phyloP scores from a whole-genome alignment of 1,284 basidiomycete genomes.

The Cerioporus squamosus region DNA sequence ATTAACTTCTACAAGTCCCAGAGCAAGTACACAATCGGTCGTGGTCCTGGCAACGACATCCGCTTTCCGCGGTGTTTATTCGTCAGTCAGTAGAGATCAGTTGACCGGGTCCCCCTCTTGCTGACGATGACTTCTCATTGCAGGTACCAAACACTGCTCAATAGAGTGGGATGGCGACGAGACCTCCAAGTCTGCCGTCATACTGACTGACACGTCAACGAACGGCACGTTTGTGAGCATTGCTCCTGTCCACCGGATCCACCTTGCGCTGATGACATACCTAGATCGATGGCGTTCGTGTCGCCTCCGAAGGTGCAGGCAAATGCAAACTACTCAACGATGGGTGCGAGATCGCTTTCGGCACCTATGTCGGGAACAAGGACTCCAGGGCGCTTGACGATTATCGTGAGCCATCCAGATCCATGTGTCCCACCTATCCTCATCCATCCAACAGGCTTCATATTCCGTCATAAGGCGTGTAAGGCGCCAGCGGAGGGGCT shows the following conservation, averaged over 20 bases:
- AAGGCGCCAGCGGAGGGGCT: conserved; percentile 52
- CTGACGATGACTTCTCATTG: neutral
- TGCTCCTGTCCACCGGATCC: neutral
- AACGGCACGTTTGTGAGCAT: conserved; percentile 83
- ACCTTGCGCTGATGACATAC: neutral
- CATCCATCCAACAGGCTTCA: conserved; percentile 41
- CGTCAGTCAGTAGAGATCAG: conserved; percentile 64
- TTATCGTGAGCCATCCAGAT: conserved; percentile 47
- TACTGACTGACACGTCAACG: conserved; percentile 72
- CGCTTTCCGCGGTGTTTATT: conserved; percentile 62
- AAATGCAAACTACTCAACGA: conserved; percentile 65
- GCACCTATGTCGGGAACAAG: conserved; percentile 50
- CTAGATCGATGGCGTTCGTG: conserved; percentile 71
- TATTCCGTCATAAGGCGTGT: conserved; percentile 55
- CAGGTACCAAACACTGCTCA: conserved; percentile 69
- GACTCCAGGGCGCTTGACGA: conserved; percentile 52
- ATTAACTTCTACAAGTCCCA: conserved; percentile 61
- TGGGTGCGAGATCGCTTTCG: conserved; percentile 83
- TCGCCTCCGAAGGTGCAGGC: conserved; percentile 48
- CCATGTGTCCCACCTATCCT: neutral
- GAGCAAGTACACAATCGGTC: conserved; percentile 55
- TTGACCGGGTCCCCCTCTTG: neutral
- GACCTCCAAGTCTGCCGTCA: conserved; percentile 53
- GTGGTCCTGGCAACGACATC: conserved; percentile 50
- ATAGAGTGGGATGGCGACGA: conserved; percentile 70